phyloP scores from a whole-genome alignment of 495 filamentous ascomycete genomes.

The Poronia punctata region DNA sequence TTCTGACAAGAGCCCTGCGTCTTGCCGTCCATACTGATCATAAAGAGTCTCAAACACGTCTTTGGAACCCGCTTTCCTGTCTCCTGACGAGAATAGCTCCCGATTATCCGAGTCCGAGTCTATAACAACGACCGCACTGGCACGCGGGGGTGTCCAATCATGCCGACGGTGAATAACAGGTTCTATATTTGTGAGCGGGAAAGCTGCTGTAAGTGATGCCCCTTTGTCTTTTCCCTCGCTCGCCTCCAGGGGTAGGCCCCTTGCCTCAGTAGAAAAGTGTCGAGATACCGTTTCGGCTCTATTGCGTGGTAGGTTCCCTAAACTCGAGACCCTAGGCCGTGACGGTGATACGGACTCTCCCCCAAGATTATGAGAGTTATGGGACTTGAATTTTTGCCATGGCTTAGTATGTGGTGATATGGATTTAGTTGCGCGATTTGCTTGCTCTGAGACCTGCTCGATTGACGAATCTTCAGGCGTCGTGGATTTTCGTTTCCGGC shows the following conservation, averaged over 20 bases:
- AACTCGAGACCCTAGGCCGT: slow-evolving; percentile 24
- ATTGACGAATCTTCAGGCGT: not conserved
- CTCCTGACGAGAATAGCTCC: slow-evolving; percentile 20
- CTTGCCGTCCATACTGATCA: slow-evolving; percentile 25
- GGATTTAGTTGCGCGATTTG: slow-evolving; percentile 13
- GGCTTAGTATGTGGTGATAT: slow-evolving; percentile 25
- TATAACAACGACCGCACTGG: slow-evolving; percentile 14
- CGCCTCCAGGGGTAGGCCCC: slow-evolving; percentile 1
- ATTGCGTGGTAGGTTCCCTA: slow-evolving; percentile 18
- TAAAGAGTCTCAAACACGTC: slow-evolving; percentile 29
- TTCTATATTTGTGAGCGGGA: slow-evolving; percentile 24
- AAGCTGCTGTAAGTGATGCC: slow-evolving; percentile 17
- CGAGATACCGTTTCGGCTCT: slow-evolving; percentile 27
- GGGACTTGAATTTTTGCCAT: slow-evolving; percentile 27
- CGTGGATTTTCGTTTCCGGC: slow-evolving; percentile 6
- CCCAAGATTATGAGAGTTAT: slow-evolving; percentile 10
- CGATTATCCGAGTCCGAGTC: slow-evolving; percentile 17
- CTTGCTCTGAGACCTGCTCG: not conserved
- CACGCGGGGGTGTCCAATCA: slow-evolving; percentile 54
- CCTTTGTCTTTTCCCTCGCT: slow-evolving; percentile 1
- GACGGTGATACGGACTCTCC: slow-evolving; percentile 27
- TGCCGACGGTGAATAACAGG: slow-evolving; percentile 43
- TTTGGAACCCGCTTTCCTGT: slow-evolving; percentile 4
- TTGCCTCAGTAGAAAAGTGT: slow-evolving; percentile 27
- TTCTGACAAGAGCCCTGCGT: not conserved